phyloP scores from a whole-genome alignment of 1,284 basidiomycete genomes.

The Sanghuangporus baumii region DNA sequence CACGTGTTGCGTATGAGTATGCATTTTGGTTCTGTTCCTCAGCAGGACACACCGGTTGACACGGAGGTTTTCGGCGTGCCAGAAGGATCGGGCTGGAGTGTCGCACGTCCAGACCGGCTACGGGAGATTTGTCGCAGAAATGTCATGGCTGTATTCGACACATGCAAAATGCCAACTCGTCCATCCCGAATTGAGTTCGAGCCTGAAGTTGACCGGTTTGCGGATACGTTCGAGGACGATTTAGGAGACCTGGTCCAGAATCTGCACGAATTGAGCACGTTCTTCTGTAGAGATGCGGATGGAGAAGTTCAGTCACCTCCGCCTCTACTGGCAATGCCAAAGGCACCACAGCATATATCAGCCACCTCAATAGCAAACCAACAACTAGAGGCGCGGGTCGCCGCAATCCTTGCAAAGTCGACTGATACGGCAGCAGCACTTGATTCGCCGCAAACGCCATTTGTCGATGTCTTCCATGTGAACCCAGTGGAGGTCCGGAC shows the following conservation, averaged over 20 bases:
- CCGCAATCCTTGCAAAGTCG: slow-evolving; percentile 74
- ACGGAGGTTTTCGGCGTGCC: slow-evolving; percentile 79
- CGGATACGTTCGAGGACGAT: slow-evolving; percentile 47
- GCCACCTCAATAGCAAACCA: slow-evolving; percentile 39
- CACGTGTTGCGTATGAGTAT: slow-evolving; percentile 88
- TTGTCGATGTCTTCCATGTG: slow-evolving; percentile 70
- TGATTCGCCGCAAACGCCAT: slow-evolving; percentile 65
- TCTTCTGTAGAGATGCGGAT: slow-evolving; percentile 63
- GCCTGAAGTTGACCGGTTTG: slow-evolving; percentile 38
- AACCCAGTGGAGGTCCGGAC: slow-evolving; percentile 30
- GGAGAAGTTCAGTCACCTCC: slow-evolving; percentile 16
- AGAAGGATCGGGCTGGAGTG: slow-evolving; percentile 80
- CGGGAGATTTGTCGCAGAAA: slow-evolving; percentile 68
- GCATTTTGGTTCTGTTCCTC: slow-evolving; percentile 43
- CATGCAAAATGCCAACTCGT: slow-evolving; percentile 67
- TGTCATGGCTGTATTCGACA: slow-evolving; percentile 80
- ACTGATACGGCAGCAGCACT: slow-evolving; percentile 41
- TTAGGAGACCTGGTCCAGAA: slow-evolving; percentile 85
- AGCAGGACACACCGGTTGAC: slow-evolving; percentile 42
- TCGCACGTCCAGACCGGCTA: slow-evolving; percentile 60
- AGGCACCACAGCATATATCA: slow-evolving; percentile 25
- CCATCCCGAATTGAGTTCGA: slow-evolving; percentile 71
- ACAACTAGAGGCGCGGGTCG: slow-evolving; percentile 68
- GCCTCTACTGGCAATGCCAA: slow-evolving; percentile 16
- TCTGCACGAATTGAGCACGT: slow-evolving; percentile 80